Evolutionary conservation across 1,284 basidiomycete genomes (phyloP), one percentile per base, ranked within the genome.

Genomic region (Cutaneotrichosporon cavernicola): DNA sequence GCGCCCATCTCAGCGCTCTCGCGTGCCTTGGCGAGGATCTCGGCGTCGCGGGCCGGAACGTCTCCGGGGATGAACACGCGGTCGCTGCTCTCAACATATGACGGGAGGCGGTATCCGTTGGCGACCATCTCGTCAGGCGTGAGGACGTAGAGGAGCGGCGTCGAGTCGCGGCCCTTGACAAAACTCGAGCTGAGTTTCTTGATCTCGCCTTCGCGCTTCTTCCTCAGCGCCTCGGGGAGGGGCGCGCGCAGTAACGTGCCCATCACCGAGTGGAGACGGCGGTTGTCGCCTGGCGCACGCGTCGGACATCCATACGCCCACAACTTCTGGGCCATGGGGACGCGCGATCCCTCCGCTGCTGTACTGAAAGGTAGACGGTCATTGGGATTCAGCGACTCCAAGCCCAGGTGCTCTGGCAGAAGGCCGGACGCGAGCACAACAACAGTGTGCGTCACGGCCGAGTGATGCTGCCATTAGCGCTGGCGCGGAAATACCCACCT

Each of bases 261-360:
- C 34, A 94, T 83, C 22, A 92, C 89, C n/a, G 89, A 91, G 72
- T 92, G 90, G 86, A 97, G 89, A 51, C 88, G 84, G 43, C 85
- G 87, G 59, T 85, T 83, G 69, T 97, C 93, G 0, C 94, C 94
- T 0, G 93, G 92, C 0, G 92, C 92, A 43, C 88, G 86, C 0
- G 91, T 94, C 0, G 93, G 94, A 70, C 90, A 92, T 4, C 90
- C 91, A 80, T 95, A 91, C 61, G 90, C 90, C 81, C 96, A 97
- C 0, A 92, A 89, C 16, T 85, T 86, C 1, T 88, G 83, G 53
- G 97, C 86, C 71, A 91, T 89, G 0, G 92, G 90, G 2, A 96
- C 75, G 9, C 80, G 74, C 11, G 58, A 16, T 7, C 63, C 18
- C 3, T 66, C 65, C 10, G 72, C 88, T 85, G 73, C 88, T 0